Evolutionary conservation across 176 grass and related monocot species (phyloP).

Genomic region (Eragrostis nindensis): DNA sequence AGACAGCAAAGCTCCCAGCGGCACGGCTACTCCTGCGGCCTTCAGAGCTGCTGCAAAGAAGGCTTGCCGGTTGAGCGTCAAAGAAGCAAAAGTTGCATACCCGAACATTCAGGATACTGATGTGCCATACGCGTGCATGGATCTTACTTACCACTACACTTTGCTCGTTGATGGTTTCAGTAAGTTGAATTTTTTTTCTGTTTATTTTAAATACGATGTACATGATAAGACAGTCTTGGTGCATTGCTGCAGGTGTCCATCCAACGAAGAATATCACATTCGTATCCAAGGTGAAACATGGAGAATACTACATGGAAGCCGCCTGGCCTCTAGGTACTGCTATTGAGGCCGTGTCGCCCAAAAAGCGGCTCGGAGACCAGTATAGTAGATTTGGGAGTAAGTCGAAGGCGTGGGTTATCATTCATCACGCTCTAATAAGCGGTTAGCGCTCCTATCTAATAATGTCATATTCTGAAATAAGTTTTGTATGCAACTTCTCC

Average conservation of each 20-base stretch:
- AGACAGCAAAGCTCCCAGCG: neutral
- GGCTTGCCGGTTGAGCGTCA: slow-evolving; percentile 1
- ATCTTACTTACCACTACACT: slow-evolving; percentile 57
- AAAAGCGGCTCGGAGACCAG: neutral
- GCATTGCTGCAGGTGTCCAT: neutral
- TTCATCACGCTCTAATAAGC: too few species aligned
- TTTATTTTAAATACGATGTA: neutral
- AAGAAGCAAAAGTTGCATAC: slow-evolving; percentile 37
- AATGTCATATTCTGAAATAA: too few species aligned
- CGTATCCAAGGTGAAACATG: slow-evolving; percentile 27
- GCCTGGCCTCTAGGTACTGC: slow-evolving; percentile 22
- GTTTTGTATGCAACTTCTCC: too few species aligned
- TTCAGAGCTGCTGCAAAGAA: neutral
- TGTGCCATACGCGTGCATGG: slow-evolving; percentile 60
- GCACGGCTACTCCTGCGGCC: neutral
- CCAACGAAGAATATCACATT: slow-evolving; percentile 25
- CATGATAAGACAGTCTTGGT: neutral
- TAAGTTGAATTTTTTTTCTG: neutral
- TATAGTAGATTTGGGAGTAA: too few species aligned
- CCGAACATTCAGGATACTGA: slow-evolving; percentile 18
- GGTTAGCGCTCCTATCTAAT: too few species aligned
- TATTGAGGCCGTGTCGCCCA: slow-evolving; percentile 20
- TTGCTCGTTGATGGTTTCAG: slow-evolving; percentile 66
- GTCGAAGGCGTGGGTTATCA: too few species aligned
- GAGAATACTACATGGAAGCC: slow-evolving; percentile 28